A percentile compares a stretch with the other conserved stretches of the same genome.
Conservation (phyloP, 192 early-diverging fungal genomes). For the Spizellomyces punctatus region DNA sequence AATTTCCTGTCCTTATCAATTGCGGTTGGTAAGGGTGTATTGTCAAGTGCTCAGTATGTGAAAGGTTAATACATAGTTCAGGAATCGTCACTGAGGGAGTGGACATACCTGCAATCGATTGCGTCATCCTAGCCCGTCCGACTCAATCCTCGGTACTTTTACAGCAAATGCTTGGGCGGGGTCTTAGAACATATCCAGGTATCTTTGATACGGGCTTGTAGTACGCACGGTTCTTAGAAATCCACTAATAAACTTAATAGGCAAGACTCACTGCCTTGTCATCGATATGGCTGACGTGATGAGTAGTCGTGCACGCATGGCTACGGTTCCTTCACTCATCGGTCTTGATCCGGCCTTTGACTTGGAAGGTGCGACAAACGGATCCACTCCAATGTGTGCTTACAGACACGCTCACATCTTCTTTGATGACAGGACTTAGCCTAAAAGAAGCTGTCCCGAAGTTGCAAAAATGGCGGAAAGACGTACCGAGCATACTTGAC, state of each 20-base stretch:
- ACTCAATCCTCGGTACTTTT: constrained; percentile 83
- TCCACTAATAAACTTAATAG: constrained; percentile 17
- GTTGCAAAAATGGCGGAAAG: not conserved
- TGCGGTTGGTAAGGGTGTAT: constrained; percentile 65
- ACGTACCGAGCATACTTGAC: not conserved
- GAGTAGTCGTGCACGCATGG: constrained; percentile 35
- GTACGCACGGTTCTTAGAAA: not conserved
- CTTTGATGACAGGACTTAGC: not conserved
- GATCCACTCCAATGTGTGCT: not conserved
- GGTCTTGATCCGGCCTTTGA: constrained; percentile 69
- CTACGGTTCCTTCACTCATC: constrained; percentile 78
- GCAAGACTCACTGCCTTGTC: constrained; percentile 78
- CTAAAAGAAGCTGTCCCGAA: constrained; percentile 4
- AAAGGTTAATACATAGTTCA: not conserved
- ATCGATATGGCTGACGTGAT: constrained; percentile 88
- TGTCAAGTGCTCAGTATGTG: not conserved
- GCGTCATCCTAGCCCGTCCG: constrained; percentile 82
- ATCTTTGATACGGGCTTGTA: not conserved
- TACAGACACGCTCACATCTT: not conserved
- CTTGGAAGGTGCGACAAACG: constrained; percentile 43
- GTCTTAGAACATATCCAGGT: constrained; percentile 61
- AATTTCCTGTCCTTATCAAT: constrained; percentile 82
- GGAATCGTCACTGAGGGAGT: constrained; percentile 68
- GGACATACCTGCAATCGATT: constrained; percentile 90
- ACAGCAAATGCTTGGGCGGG: constrained; percentile 96